These are phyloP conservation scores for Oxytropis ochrocephala DNA, from an alignment of 306 rosid species.

Conservation along the genomic window DNA sequence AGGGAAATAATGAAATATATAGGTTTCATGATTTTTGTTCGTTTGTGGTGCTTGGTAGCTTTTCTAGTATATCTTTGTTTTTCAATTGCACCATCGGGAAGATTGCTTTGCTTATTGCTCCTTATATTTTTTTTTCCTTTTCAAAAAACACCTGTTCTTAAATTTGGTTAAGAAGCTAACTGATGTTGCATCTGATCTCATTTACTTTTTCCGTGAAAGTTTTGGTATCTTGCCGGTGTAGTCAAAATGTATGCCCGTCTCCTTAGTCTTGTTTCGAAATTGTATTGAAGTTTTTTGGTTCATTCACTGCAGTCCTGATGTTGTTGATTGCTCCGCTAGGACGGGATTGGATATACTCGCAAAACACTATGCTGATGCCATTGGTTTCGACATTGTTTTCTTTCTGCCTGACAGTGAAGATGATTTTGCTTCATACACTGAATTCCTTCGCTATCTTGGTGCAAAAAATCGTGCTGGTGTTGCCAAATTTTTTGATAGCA, in stretches of 20 bases:
- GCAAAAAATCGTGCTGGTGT: constrained; percentile 98
- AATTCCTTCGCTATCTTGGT: constrained; percentile 84
- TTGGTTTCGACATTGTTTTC: constrained; percentile 86
- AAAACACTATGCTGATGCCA: constrained; percentile 88
- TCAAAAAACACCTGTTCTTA: background rate
- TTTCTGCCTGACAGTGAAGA: constrained; percentile 96
- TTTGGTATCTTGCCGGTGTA: background rate
- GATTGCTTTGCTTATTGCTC: background rate
- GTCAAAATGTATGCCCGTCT: constrained; percentile 8
- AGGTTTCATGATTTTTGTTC: background rate
- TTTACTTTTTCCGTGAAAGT: background rate
- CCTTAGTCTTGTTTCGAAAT: background rate
- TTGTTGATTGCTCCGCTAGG: constrained; percentile 96
- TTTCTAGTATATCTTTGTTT: background rate
- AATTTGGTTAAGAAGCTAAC: background rate
- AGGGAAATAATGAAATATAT: background rate
- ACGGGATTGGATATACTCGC: constrained; percentile 92
- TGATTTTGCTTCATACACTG: constrained; percentile 99
- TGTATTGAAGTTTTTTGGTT: constrained; percentile 23
- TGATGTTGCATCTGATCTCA: background rate
- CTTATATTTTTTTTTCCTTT: background rate
- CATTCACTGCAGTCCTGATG: constrained; percentile 76
- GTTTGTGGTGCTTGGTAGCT: background rate
- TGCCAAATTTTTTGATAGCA: constrained; percentile 84
- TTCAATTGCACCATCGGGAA: background rate